Percentiles rank a stretch among this genome's conserved stretches.
Evolutionary conservation across 1,284 basidiomycete genomes (phyloP).

Genomic region (Sporisorium scitamineum): DNA sequence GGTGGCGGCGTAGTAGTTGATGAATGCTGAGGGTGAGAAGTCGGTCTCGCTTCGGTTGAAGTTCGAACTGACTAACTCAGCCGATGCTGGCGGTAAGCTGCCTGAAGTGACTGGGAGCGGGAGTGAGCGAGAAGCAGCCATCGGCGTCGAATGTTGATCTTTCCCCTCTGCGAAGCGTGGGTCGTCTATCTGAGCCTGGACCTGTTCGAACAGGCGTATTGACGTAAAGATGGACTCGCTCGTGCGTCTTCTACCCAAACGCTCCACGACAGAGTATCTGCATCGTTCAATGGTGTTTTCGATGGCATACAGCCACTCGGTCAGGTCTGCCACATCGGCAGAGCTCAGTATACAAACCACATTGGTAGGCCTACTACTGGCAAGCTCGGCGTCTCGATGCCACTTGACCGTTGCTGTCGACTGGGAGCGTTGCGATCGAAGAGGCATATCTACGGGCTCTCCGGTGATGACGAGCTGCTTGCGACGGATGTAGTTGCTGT

Average conservation of each 20-base stretch:
- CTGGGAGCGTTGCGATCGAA: neutral
- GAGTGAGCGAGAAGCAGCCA: constrained; percentile 6
- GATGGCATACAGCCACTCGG: constrained; percentile 19
- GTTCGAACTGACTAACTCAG: neutral
- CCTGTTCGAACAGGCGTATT: constrained; percentile 15
- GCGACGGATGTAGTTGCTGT: neutral
- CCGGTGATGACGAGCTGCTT: constrained; percentile 28
- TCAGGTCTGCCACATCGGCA: constrained; percentile 22
- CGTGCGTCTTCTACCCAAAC: neutral
- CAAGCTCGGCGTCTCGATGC: neutral
- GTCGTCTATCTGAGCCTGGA: constrained; percentile 1
- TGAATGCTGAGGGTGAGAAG: constrained; percentile 19
- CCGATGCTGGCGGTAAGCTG: neutral
- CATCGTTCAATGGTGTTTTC: constrained; percentile 5
- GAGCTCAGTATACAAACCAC: constrained; percentile 19
- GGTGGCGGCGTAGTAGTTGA: constrained; percentile 25
- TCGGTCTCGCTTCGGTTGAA: neutral
- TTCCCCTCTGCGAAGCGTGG: neutral
- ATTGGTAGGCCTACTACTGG: neutral
- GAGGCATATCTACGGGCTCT: neutral
- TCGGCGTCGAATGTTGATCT: constrained; percentile 12
- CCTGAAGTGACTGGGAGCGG: neutral
- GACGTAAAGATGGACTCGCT: constrained; percentile 15
- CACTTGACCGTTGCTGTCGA: neutral
- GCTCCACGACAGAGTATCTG: neutral